Percentiles rank a stretch among this genome's conserved stretches.
These are phyloP conservation scores for Amylostereum chailletii DNA, from an alignment of 1,284 basidiomycete species.

Conservation along the genomic window DNA sequence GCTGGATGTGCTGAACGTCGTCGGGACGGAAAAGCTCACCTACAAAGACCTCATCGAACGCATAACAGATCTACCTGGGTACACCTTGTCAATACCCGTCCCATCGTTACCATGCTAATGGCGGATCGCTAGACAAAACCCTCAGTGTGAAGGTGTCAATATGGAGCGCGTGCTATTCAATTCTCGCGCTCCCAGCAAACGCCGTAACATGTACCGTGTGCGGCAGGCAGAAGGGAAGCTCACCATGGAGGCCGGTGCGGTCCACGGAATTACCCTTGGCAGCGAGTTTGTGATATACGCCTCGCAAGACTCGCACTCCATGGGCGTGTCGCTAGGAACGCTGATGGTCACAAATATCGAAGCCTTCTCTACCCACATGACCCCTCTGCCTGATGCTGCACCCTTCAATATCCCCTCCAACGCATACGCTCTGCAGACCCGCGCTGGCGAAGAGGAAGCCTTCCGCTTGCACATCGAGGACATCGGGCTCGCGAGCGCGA, in stretches of 20 bases:
- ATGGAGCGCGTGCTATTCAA: slow-evolving; percentile 13
- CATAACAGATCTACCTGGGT: slow-evolving; percentile 7
- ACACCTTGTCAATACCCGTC: background rate
- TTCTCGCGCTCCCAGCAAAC: slow-evolving; percentile 5
- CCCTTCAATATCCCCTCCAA: background rate
- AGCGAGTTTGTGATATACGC: slow-evolving; percentile 8
- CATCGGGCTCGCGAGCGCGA: background rate
- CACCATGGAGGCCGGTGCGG: slow-evolving; percentile 12
- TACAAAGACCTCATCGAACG: slow-evolving; percentile 11
- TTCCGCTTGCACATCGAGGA: slow-evolving; percentile 1
- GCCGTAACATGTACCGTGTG: slow-evolving; percentile 6
- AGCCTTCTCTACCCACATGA: background rate
- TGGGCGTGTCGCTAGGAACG: background rate
- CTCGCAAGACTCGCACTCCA: background rate
- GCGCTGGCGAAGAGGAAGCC: background rate
- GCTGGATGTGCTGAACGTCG: slow-evolving; percentile 4
- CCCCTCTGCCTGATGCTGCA: background rate
- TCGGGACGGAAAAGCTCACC: slow-evolving; percentile 8
- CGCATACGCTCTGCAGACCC: background rate
- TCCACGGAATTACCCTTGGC: slow-evolving; percentile 11
- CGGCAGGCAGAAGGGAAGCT: slow-evolving; percentile 1
- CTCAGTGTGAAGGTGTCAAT: slow-evolving; percentile 16
- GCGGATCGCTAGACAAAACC: slow-evolving; percentile 10
- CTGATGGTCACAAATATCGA: background rate
- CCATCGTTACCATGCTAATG: too few relatives aligned